These are phyloP conservation scores for Lophiostoma macrostomum DNA, from an alignment of 495 filamentous ascomycete species.

Conservation along the genomic window DNA sequence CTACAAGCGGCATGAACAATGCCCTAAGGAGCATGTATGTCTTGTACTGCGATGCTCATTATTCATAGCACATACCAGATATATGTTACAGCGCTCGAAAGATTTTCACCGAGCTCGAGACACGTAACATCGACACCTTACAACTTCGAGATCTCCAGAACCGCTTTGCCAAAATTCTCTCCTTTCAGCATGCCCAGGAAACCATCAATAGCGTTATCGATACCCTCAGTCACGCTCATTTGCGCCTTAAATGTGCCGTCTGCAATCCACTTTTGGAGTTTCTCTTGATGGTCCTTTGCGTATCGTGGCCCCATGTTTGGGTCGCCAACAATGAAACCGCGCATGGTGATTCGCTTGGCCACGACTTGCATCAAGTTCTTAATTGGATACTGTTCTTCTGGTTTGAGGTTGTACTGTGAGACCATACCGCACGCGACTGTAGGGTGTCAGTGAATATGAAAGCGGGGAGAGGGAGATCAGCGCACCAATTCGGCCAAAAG, in stretches of 20 bases:
- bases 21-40: no score
- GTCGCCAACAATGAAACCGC: constrained; percentile 77
- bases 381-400: constrained; percentile 61
- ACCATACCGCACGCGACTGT: constrained; percentile 64
- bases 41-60: no score
- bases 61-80: neutral
- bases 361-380: constrained; percentile 61
- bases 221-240: constrained; percentile 68
- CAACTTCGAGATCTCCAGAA: constrained; percentile 63
- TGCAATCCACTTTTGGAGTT: constrained; percentile 77
- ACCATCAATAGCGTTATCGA: constrained; percentile 77
- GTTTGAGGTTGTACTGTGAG: constrained; percentile 70
- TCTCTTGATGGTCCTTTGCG: constrained; percentile 72
- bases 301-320: constrained; percentile 68
- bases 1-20: no score
- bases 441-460: constrained; percentile 34
- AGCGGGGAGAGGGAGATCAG: constrained; percentile 29
- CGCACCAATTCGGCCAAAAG: constrained; percentile 65
- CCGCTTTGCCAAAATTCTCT: constrained; percentile 90
- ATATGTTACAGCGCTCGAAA: neutral
- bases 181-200: constrained; percentile 84
- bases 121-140: no score
- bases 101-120: no score
- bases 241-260: constrained; percentile 77
- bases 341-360: constrained; percentile 57